Evolutionary conservation across 2,329 filamentous ascomycete genomes (phyloP), one percentile per base, ranked within the genome.

Genomic region (Fusarium zealandicum): DNA sequence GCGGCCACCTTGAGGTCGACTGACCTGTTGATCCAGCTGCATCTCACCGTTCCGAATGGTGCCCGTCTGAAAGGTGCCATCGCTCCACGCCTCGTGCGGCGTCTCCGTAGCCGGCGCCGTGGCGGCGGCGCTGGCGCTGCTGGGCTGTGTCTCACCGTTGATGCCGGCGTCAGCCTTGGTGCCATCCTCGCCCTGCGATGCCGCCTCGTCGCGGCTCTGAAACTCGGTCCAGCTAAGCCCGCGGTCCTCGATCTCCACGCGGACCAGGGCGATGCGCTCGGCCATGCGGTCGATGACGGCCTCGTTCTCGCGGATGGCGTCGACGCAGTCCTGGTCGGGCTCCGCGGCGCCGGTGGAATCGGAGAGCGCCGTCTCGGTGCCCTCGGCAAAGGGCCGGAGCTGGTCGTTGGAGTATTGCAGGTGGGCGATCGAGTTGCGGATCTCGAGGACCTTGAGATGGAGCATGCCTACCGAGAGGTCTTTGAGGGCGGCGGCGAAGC

Each of bases 381-480:
- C 81, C 12, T 85, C 80, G 50, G 88, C 87, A 65, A 84, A 92
- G 28, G 88, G 88, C 49, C 81, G 78, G 53, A 92, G 85, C 71
- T 92, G 85, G 59, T 82, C 81, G 75, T 92, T 93, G 59, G 86
- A 90, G 72, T 86, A 86, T 67, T 87, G 82, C 20, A 93, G 85
- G 73, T 93, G 89, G 18, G 82, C 80, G 69, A 92, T 87, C 65
- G 81, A 85, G 80, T 92, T 92, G 70, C 84, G 85, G 57, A 93
- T 80, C 72, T 93, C 90, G 69, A 89, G 83, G 54, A 88, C 83
- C 74, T 92, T 92, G 73, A 89, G 80, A 74, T 89, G 86, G 6
- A 93, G 85, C 51, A 82, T 82, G 58, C 82, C 80, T 61, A 87
- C 71, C 33, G 88, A 83, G 50, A 93, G 85, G 55, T 87, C 83